Conservation (phyloP, 495 filamentous ascomycete species). For the Annulohypoxylon nitens region DNA sequence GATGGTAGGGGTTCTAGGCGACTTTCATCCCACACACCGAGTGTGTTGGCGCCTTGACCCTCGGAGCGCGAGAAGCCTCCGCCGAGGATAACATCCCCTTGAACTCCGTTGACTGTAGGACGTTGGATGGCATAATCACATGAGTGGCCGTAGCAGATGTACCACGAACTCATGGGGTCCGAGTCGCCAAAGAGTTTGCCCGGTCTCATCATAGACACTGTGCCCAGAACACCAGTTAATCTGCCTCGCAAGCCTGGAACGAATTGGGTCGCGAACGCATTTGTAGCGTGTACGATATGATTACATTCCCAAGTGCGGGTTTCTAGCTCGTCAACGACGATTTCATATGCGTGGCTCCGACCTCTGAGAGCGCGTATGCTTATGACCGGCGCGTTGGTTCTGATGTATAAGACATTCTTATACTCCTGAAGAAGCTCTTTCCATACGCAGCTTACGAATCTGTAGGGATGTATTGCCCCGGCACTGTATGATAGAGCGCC, state of each 20-base stretch:
- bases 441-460: conserved; percentile 59
- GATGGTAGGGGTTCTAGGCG: conserved; percentile 39
- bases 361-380: conserved; percentile 11
- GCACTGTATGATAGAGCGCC: conserved; percentile 57
- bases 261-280: conserved; percentile 61
- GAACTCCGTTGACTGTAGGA: conserved; percentile 9
- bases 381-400: conserved; percentile 55
- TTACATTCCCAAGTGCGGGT: conserved; percentile 54
- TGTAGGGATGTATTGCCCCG: conserved; percentile 61
- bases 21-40: conserved; percentile 56
- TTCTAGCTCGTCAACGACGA: conserved; percentile 47
- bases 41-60: conserved; percentile 46
- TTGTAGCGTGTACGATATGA: conserved; percentile 64
- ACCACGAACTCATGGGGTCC: conserved; percentile 46
- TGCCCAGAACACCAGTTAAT: conserved; percentile 61
- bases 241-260: conserved; percentile 60
- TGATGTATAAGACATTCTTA: conserved; percentile 51
- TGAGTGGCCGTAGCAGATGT: conserved; percentile 51
- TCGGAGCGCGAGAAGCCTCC: conserved; percentile 53
- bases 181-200: conserved; percentile 23
- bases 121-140: conserved; percentile 58
- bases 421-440: conserved; percentile 49
- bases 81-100: conserved; percentile 53
- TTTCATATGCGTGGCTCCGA: conserved; percentile 43
- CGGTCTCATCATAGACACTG: conserved; percentile 61